Conservation (phyloP, 2,329 filamentous ascomycete genomes). For the Leptographium galeiforme region DNA sequence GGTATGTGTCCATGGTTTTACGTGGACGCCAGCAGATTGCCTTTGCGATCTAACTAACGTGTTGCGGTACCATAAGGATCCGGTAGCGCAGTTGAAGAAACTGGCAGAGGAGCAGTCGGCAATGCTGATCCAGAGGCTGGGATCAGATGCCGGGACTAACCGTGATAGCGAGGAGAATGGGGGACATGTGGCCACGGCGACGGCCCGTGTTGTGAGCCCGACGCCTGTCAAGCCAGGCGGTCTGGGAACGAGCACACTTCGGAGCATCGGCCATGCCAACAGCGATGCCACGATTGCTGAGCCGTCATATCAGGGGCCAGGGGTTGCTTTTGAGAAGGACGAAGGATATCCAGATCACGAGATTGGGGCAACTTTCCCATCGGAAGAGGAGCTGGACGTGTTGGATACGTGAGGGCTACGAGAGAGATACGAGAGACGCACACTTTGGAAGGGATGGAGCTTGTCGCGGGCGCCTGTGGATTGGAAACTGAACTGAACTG, state of each 20-base stretch:
- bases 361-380: constrained; percentile 22
- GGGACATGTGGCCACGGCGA: constrained; percentile 27
- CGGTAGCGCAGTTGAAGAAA: constrained; percentile 54
- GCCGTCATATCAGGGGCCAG: constrained; percentile 37
- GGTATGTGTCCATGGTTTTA: constrained; percentile 62
- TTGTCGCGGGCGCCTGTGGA: neutral
- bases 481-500: neutral
- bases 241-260: constrained; percentile 14
- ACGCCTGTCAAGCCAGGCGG: constrained; percentile 18
- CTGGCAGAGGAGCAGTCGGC: constrained; percentile 54
- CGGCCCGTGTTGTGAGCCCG: constrained; percentile 23
- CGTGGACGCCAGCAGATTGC: constrained; percentile 37
- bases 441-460: too few species aligned
- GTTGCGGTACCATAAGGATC: constrained; percentile 46
- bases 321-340: constrained; percentile 37
- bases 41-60: constrained; percentile 43
- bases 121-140: constrained; percentile 41
- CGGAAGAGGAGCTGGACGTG: constrained; percentile 27
- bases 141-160: constrained; percentile 13
- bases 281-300: constrained; percentile 19
- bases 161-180: constrained; percentile 21
- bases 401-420: constrained; percentile 11
- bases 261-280: constrained; percentile 11
- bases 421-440: neutral
- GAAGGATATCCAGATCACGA: constrained; percentile 24